Percentiles rank a stretch among this genome's conserved stretches.
phyloP scores from a whole-genome alignment of 1,284 basidiomycete genomes.

The Sutorius eximius region DNA sequence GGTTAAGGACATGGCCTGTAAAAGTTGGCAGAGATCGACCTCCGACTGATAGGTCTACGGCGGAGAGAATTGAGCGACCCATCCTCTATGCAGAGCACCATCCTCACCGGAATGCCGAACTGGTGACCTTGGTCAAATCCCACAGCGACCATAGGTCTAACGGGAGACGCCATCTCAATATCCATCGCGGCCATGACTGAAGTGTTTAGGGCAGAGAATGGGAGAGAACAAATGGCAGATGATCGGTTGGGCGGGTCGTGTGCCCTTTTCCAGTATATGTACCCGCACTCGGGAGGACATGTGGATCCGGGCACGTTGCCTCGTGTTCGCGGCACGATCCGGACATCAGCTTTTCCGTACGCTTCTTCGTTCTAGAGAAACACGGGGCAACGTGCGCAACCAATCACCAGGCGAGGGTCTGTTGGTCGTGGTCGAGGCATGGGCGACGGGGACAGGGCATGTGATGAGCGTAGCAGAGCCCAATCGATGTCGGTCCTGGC shows the following conservation, averaged over 20 bases:
- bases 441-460: conserved; percentile 2
- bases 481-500: neutral
- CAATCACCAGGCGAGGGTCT: conserved; percentile 1
- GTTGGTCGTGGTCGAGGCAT: neutral
- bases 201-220: neutral
- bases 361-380: conserved; percentile 9
- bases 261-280: conserved; percentile 27
- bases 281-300: conserved; percentile 24
- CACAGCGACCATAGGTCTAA: conserved; percentile 29
- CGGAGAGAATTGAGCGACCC: neutral
- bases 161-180: conserved; percentile 33
- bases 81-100: neutral
- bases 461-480: neutral
- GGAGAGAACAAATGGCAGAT: conserved; percentile 15
- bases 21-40: conserved; percentile 48
- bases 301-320: conserved; percentile 28
- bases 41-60: conserved; percentile 31
- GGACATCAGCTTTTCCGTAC: conserved; percentile 4
- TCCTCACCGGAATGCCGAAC: conserved; percentile 26
- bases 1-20: conserved; percentile 49
- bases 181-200: conserved; percentile 27
- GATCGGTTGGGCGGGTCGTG: conserved; percentile 9
- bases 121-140: conserved; percentile 19
- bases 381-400: conserved; percentile 16
- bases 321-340: conserved; percentile 28